Evolutionary conservation across 176 grass and related monocot species (phyloP).

Genomic region (Sorghum bicolor): Sorghum_bicolor_NCBIv3 NC_012872.2:74311001-74311500

Average conservation of each 20-base stretch:
- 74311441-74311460: not conserved
- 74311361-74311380: not conserved
- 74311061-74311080: constrained; percentile 48
- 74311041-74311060: constrained; percentile 60
- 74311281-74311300: constrained; percentile 3
- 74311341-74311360: not conserved
- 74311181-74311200: too few relatives aligned
- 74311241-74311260: too few relatives aligned
- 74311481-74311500: too few relatives aligned
- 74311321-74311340: constrained; percentile 43
- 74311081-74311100: constrained; percentile 55
- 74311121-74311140: constrained; percentile 42
- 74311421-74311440: not conserved
- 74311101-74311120: constrained; percentile 19
- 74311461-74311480: not conserved
- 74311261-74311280: not conserved
- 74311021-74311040: too few relatives aligned
- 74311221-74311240: too few relatives aligned
- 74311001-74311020: not conserved
- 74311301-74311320: constrained; percentile 54
- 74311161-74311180: not conserved
- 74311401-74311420: not conserved
- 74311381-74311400: not conserved
- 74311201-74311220: too few relatives aligned
- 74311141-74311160: constrained; percentile 20